Evolutionary conservation across 1,284 basidiomycete genomes (phyloP).

Genomic region (Exsudoporus floridanus): DNA sequence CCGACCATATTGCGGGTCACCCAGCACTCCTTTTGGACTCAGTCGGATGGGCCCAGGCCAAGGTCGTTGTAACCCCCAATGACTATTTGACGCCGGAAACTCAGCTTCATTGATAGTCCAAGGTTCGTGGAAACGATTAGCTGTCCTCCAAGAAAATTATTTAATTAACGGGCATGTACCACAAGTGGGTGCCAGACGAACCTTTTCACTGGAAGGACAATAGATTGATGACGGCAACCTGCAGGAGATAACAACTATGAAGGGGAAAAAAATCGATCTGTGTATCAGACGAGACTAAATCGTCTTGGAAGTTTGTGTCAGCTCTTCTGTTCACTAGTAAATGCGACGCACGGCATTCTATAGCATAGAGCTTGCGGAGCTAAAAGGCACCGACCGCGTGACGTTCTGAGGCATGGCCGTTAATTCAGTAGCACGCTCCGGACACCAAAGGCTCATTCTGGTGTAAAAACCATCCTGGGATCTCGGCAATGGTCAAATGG

Average conservation of each 20-base stretch:
- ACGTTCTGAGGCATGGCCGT: too few relatives aligned
- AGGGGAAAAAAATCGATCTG: not conserved
- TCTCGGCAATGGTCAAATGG: not conserved
- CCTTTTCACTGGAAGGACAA: not conserved
- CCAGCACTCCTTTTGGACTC: not conserved
- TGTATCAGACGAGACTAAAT: not conserved
- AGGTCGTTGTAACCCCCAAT: not conserved
- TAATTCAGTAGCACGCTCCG: too few relatives aligned
- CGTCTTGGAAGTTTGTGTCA: not conserved
- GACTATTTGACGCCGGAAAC: not conserved
- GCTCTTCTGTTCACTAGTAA: not conserved
- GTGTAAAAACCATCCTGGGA: not conserved
- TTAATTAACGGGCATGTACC: not conserved
- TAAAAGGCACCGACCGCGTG: not conserved
- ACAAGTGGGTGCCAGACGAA: not conserved
- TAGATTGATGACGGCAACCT: not conserved
- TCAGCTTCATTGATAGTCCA: not conserved
- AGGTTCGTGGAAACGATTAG: not conserved
- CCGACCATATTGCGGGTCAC: not conserved
- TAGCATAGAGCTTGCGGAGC: not conserved
- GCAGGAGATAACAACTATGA: not conserved
- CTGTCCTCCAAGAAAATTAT: not conserved
- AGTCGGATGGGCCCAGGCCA: too few relatives aligned
- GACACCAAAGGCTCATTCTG: too few relatives aligned
- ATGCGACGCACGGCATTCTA: not conserved